These are phyloP conservation scores for Piromyces sp. DNA, from an alignment of 192 early-diverging fungal species.

Conservation along the genomic window DNA sequence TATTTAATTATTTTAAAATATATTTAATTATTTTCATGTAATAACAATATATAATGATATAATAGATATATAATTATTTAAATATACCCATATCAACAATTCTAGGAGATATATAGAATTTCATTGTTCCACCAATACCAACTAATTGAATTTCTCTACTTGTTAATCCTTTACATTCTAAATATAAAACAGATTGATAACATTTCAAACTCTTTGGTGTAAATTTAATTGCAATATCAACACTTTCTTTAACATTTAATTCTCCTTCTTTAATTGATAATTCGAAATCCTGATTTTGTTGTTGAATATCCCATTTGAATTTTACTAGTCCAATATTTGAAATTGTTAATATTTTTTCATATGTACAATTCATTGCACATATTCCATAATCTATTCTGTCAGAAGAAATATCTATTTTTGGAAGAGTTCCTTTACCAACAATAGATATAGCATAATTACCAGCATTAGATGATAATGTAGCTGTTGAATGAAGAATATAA, in stretches of 20 bases:
- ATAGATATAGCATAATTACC: conserved; percentile 32
- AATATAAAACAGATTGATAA: conserved; percentile 24
- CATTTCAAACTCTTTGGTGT: conserved; percentile 19
- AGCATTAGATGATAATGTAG: conserved; percentile 33
- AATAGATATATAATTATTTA: too few relatives aligned
- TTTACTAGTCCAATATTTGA: conserved; percentile 39
- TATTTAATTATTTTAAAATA: too few relatives aligned
- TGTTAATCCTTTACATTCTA: conserved; percentile 44
- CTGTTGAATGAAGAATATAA: conserved; percentile 36
- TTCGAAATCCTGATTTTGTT: conserved; percentile 23
- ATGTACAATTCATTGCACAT: conserved; percentile 29
- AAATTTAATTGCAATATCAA: conserved; percentile 25
- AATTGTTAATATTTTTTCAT: conserved; percentile 23
- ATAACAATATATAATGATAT: too few relatives aligned
- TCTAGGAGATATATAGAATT: conserved; percentile 27
- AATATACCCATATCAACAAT: conserved; percentile 20
- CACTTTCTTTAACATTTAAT: conserved; percentile 22
- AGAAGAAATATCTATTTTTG: conserved; percentile 28
- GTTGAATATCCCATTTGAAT: conserved; percentile 30
- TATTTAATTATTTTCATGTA: too few relatives aligned
- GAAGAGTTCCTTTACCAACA: conserved; percentile 34
- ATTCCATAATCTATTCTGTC: conserved; percentile 42
- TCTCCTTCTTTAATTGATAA: conserved; percentile 14
- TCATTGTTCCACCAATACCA: conserved; percentile 34
- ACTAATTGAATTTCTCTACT: conserved; percentile 42